Evolutionary conservation across 1,284 basidiomycete species (phyloP), one percentile per base, ranked within the genome.

Genomic region (Xerocomus cyaneibrunnescens): DNA sequence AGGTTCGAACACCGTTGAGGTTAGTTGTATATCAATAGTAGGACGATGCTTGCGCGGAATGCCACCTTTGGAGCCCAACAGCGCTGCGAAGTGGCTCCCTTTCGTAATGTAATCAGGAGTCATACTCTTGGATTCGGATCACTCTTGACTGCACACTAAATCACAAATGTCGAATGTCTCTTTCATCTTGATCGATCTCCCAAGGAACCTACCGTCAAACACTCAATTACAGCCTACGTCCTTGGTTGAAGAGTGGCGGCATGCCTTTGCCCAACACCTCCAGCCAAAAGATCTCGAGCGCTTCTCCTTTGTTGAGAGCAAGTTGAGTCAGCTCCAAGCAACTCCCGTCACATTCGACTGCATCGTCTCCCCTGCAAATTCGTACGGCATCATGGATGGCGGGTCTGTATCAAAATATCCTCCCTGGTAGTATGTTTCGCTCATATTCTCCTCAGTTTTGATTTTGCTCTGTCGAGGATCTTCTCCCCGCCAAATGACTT

Each of bases 351-450:
- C 45, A 6, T 50, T 55, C 28, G 53, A 55, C 38, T 55, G 37
- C 7, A 27, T 55, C 32, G 53, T 45, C 6, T 55, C 52, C 8
- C 53, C 46, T 6, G 52, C 41, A 13, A 56, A 56, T 32, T 51
- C 46, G 8, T 55, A 56, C 14, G 52, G 37, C 2, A 51, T 56
- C 54, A 55, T 51, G 54, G 42, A 56, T 17, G 46, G 53, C 37
- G 52, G 41, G 52, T 55, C 16, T 2, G 46, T 45, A 44, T 35
- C 31, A 14, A 16, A 38, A 21, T 23, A n/a, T n/a, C n/a, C n/a
- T n/a, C n/a, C n/a, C n/a, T n/a, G n/a, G n/a, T n/a, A n/a, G n/a
- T n/a, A n/a, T n/a, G n/a, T n/a, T n/a, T n/a, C 27, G 30, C 37
- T 48, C 4, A 48, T 17, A 4, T 12, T 16, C 5, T 16, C 2